phyloP scores from a whole-genome alignment of 257 asterid genomes.

The Euphrasia confusa region DNA sequence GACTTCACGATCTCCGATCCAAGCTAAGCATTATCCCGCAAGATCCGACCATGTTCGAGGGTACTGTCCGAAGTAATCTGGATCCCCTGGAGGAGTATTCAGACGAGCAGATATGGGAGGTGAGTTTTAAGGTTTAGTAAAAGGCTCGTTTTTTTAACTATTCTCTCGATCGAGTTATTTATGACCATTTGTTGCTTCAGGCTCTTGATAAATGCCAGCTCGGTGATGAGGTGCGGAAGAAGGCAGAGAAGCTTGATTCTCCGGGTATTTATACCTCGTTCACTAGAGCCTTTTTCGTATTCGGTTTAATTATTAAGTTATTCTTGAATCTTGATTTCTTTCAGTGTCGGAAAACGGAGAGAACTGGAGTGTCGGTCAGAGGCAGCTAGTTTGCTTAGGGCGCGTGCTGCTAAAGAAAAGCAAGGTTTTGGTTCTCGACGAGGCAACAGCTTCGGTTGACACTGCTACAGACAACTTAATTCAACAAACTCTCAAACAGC shows the following conservation, averaged over 20 bases:
- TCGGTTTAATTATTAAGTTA: not conserved
- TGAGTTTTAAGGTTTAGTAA: slow-evolving; percentile 23
- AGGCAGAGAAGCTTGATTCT: slow-evolving; percentile 71
- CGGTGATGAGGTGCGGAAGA: slow-evolving; percentile 76
- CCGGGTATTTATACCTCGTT: slow-evolving; percentile 40
- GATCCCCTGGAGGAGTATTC: slow-evolving; percentile 80
- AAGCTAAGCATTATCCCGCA: slow-evolving; percentile 90
- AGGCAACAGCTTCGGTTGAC: slow-evolving; percentile 96
- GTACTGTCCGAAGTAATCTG: slow-evolving; percentile 71
- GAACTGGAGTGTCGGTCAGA: slow-evolving; percentile 97
- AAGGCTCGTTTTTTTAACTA: not conserved
- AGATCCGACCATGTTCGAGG: slow-evolving; percentile 98
- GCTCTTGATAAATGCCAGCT: slow-evolving; percentile 91
- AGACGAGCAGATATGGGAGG: slow-evolving; percentile 97
- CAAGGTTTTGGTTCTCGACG: slow-evolving; percentile 84
- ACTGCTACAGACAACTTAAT: slow-evolving; percentile 87
- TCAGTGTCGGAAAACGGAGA: slow-evolving; percentile 95
- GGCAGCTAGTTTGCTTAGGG: slow-evolving; percentile 90
- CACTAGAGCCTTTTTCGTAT: not conserved
- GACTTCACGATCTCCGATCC: slow-evolving; percentile 76
- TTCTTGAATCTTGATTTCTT: not conserved
- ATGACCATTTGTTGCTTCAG: slow-evolving; percentile 30
- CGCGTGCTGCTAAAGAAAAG: slow-evolving; percentile 85
- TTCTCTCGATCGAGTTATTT: not conserved
- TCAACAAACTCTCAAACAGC: slow-evolving; percentile 65